phyloP scores from a whole-genome alignment of 352 stramenopile genomes.

The Globisporangium uncinulatum region DNA sequence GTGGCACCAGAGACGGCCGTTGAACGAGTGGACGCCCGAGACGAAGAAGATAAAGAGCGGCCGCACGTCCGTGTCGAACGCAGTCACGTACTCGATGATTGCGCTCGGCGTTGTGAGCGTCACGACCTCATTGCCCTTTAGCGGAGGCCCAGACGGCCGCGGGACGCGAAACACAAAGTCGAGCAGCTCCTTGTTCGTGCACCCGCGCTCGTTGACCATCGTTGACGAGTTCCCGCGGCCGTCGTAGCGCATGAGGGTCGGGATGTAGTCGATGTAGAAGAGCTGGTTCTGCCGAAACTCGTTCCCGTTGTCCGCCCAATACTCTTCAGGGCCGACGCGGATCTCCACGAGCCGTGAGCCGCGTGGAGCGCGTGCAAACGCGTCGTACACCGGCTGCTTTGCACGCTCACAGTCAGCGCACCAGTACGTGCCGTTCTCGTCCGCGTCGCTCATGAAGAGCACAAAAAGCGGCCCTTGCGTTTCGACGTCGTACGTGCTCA shows the following conservation, averaged over 20 bases:
- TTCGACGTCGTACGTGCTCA: slow-evolving; percentile 66
- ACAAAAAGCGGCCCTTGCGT: slow-evolving; percentile 63
- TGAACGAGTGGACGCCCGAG: slow-evolving; percentile 67
- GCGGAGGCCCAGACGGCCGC: slow-evolving; percentile 24
- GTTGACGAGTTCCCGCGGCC: slow-evolving; percentile 61
- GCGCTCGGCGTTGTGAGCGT: slow-evolving; percentile 29
- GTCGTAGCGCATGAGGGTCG: slow-evolving; percentile 74
- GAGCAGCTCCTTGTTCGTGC: slow-evolving; percentile 51
- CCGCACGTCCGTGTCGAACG: slow-evolving; percentile 58
- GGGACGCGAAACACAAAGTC: slow-evolving; percentile 63
- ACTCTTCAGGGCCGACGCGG: slow-evolving; percentile 38
- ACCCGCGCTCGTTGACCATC: slow-evolving; percentile 69
- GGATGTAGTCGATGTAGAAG: slow-evolving; percentile 81
- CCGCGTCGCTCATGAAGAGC: slow-evolving; percentile 68
- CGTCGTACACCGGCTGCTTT: slow-evolving; percentile 49
- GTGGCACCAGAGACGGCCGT: slow-evolving; percentile 75
- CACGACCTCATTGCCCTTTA: slow-evolving; percentile 48
- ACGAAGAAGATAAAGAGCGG: slow-evolving; percentile 76
- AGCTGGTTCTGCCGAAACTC: slow-evolving; percentile 73
- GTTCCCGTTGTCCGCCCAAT: slow-evolving; percentile 76
- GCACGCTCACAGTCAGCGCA: slow-evolving; percentile 57
- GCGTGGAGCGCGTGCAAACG: slow-evolving; percentile 54
- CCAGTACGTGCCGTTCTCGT: slow-evolving; percentile 75
- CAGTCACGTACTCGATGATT: slow-evolving; percentile 44
- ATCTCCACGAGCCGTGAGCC: slow-evolving; percentile 68